Conservation (phyloP, 768 basidiomycete genomes). For the Kockovaella imperatae region DNA sequence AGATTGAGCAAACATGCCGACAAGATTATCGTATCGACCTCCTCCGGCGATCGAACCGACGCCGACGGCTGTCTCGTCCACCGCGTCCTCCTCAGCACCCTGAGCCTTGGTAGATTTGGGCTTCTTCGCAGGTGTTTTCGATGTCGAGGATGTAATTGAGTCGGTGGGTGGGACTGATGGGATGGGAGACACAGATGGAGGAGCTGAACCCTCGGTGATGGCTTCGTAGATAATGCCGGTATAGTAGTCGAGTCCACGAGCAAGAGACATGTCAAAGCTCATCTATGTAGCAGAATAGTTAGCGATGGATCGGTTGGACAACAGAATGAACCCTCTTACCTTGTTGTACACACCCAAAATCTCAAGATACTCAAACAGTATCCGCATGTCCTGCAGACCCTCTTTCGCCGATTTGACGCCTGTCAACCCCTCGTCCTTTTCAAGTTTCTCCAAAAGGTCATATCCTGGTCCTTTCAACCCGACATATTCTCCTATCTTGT, state of each 20-base stretch:
- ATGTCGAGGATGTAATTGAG: slow-evolving; percentile 19
- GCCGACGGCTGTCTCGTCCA: slow-evolving; percentile 87
- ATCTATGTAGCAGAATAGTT: slow-evolving; percentile 51
- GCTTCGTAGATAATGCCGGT: slow-evolving; percentile 98
- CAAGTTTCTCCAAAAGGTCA: slow-evolving; percentile 64
- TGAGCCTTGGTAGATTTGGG: slow-evolving; percentile 2
- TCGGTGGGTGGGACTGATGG: slow-evolving; percentile 48
- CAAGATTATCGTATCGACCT: slow-evolving; percentile 90
- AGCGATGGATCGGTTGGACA: neutral
- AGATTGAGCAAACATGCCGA: slow-evolving; percentile 71
- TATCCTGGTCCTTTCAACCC: slow-evolving; percentile 76
- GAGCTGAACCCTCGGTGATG: slow-evolving; percentile 83
- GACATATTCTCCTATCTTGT: slow-evolving; percentile 94
- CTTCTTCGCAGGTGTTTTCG: slow-evolving; percentile 17
- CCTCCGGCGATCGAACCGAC: slow-evolving; percentile 99
- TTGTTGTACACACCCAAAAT: slow-evolving; percentile 72
- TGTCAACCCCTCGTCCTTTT: slow-evolving; percentile 57
- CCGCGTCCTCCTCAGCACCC: slow-evolving; percentile 42
- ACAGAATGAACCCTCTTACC: slow-evolving; percentile 47
- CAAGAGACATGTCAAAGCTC: slow-evolving; percentile 92
- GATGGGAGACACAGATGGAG: slow-evolving; percentile 66
- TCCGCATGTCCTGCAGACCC: slow-evolving; percentile 77
- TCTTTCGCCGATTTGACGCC: slow-evolving; percentile 67
- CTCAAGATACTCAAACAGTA: slow-evolving; percentile 71
- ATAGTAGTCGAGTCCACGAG: slow-evolving; percentile 97